phyloP scores from a whole-genome alignment of 768 basidiomycete species.

The Hericium coralloides region DNA sequence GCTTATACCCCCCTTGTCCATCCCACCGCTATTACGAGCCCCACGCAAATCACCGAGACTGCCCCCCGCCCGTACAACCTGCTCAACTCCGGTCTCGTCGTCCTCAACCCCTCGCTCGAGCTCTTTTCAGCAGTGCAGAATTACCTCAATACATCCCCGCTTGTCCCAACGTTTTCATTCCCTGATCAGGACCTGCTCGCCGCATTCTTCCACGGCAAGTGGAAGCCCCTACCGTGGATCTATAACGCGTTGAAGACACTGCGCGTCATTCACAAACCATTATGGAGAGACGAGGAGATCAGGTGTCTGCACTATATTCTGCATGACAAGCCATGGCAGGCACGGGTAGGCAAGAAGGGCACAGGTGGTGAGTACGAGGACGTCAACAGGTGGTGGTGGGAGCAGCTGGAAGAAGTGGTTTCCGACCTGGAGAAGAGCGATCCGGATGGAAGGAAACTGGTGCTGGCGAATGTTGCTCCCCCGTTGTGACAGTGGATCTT shows the following conservation, averaged over 20 bases:
- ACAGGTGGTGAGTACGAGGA: constrained; percentile 41
- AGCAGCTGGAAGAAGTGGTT: constrained; percentile 36
- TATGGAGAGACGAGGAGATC: constrained; percentile 85
- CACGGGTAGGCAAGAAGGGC: constrained; percentile 33
- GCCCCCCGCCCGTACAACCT: constrained; percentile 72
- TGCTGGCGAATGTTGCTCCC: constrained; percentile 39
- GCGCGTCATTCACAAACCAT: constrained; percentile 52
- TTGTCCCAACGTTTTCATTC: constrained; percentile 54
- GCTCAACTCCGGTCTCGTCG: constrained; percentile 86
- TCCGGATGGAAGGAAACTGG: constrained; percentile 39
- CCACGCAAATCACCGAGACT: constrained; percentile 27
- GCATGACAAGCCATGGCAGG: constrained; percentile 79
- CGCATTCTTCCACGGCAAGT: constrained; percentile 65
- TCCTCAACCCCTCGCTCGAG: constrained; percentile 64
- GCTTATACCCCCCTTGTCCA: constrained; percentile 52
- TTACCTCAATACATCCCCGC: constrained; percentile 48
- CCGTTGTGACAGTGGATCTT: too few relatives aligned
- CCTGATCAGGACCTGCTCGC: constrained; percentile 92
- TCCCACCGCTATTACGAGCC: constrained; percentile 39
- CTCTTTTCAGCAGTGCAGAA: constrained; percentile 44
- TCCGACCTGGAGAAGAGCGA: constrained; percentile 36
- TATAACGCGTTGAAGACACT: constrained; percentile 94
- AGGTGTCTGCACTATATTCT: constrained; percentile 85
- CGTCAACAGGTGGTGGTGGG: constrained; percentile 77
- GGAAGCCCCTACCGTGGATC: constrained; percentile 75